Evolutionary conservation across 1,284 basidiomycete species (phyloP).

Genomic region (Xerocomus nothofagi): DNA sequence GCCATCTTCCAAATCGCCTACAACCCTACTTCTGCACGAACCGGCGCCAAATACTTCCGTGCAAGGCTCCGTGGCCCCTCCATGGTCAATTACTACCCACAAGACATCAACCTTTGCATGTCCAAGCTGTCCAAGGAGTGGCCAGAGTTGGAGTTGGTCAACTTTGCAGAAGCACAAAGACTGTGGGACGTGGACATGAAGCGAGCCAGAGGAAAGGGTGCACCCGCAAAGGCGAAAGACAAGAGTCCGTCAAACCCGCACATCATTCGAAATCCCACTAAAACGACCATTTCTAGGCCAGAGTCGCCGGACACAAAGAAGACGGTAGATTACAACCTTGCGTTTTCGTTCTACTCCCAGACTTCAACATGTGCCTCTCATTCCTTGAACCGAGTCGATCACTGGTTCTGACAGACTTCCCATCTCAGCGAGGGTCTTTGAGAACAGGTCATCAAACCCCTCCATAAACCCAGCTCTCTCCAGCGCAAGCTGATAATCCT

Average conservation of each 20-base stretch:
- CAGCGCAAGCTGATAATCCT: conserved; percentile 42
- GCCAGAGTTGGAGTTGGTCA: conserved; percentile 57
- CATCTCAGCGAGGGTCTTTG: conserved; percentile 55
- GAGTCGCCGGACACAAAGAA: conserved; percentile 34
- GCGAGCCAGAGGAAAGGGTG: conserved; percentile 76
- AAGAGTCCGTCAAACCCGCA: conserved; percentile 48
- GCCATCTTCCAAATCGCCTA: conserved; percentile 82
- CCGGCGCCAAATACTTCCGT: conserved; percentile 84
- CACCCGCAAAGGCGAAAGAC: conserved; percentile 73
- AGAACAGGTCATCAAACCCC: conserved; percentile 62
- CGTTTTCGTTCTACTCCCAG: neutral
- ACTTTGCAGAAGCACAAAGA: conserved; percentile 64
- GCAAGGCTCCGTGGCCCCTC: conserved; percentile 73
- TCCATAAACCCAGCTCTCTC: conserved; percentile 55
- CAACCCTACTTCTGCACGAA: conserved; percentile 76
- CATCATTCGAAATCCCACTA: neutral
- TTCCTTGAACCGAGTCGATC: conserved; percentile 20
- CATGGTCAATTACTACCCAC: conserved; percentile 78
- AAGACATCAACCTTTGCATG: conserved; percentile 52
- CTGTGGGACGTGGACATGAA: conserved; percentile 64
- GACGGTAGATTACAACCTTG: conserved; percentile 16
- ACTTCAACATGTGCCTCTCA: conserved; percentile 28
- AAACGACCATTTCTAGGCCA: conserved; percentile 21
- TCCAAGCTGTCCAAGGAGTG: conserved; percentile 49
- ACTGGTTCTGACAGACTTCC: conserved; percentile 42